Evolutionary conservation across 352 stramenopile genomes (phyloP).

Genomic region (Ochromonadaceae sp.): DNA sequence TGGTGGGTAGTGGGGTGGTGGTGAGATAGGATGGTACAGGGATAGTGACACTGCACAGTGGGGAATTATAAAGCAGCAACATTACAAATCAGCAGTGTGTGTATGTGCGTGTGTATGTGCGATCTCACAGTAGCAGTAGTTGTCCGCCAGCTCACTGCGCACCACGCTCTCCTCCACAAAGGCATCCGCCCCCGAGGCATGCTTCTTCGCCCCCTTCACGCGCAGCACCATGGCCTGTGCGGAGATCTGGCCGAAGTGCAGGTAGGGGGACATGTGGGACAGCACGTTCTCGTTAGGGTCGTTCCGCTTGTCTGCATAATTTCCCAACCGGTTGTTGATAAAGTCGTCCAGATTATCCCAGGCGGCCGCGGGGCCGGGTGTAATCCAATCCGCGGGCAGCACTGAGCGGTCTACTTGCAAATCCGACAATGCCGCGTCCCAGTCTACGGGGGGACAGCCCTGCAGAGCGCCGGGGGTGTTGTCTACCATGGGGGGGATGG

Average conservation of each 20-base stretch:
- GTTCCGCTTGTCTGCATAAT: slow-evolving; percentile 80
- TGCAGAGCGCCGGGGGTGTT: slow-evolving; percentile 34
- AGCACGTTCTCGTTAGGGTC: slow-evolving; percentile 75
- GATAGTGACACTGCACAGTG: too few relatives aligned
- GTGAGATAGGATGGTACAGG: too few relatives aligned
- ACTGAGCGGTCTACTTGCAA: slow-evolving; percentile 51
- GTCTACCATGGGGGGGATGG: slow-evolving; percentile 33
- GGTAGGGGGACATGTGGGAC: slow-evolving; percentile 77
- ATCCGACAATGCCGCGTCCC: background rate
- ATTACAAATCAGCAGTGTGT: too few relatives aligned
- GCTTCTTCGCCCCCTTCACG: slow-evolving; percentile 47
- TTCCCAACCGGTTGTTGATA: slow-evolving; percentile 38
- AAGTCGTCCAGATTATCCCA: slow-evolving; percentile 36
- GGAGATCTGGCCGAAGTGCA: slow-evolving; percentile 75
- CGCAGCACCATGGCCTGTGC: slow-evolving; percentile 48
- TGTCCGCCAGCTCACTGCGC: slow-evolving; percentile 85
- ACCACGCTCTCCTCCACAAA: slow-evolving; percentile 96
- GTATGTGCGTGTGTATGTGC: background rate
- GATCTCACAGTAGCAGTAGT: slow-evolving; percentile 85
- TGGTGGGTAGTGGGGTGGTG: too few relatives aligned
- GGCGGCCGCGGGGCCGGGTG: slow-evolving; percentile 47
- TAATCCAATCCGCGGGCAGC: slow-evolving; percentile 40
- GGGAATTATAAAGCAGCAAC: background rate
- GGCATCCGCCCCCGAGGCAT: slow-evolving; percentile 54
- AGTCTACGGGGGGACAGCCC: slow-evolving; percentile 21